Percentiles rank a stretch among this genome's conserved stretches.
Evolutionary conservation across 2,329 filamentous ascomycete genomes (phyloP).

Genomic region (Fusarium tjaetaba): DNA sequence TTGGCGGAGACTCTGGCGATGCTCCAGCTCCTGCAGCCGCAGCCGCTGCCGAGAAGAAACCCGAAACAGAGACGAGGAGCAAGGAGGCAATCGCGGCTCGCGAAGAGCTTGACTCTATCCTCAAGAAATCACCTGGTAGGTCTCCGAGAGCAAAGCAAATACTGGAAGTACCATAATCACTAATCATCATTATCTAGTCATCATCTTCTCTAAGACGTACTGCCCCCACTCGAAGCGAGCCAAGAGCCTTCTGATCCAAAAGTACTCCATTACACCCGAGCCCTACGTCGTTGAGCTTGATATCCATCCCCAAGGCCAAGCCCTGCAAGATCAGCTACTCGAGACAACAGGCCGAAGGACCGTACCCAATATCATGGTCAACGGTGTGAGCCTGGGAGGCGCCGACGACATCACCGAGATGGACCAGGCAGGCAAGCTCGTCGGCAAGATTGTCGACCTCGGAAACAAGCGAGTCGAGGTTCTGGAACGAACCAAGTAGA

Average conservation of each 20-base stretch:
- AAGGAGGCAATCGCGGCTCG: conserved; percentile 73
- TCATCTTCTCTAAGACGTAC: conserved; percentile 96
- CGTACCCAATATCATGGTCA: conserved; percentile 91
- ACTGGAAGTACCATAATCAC: not conserved
- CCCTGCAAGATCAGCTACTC: conserved; percentile 76
- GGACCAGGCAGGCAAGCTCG: conserved; percentile 72
- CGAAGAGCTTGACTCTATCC: conserved; percentile 76
- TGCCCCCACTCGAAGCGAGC: conserved; percentile 88
- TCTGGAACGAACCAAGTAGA: conserved; percentile 53
- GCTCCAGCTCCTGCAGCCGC: conserved; percentile 12
- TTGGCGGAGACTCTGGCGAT: conserved; percentile 23
- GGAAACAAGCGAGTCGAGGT: conserved; percentile 72
- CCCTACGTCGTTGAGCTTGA: conserved; percentile 94
- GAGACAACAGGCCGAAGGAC: conserved; percentile 83
- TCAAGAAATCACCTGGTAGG: conserved; percentile 86
- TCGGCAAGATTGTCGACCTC: conserved; percentile 76
- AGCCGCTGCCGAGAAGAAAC: conserved; percentile 40
- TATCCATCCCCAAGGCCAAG: conserved; percentile 75
- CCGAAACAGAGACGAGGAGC: conserved; percentile 65
- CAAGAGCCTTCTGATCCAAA: conserved; percentile 84
- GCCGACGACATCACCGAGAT: conserved; percentile 85
- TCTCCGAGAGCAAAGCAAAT: conserved; percentile 16
- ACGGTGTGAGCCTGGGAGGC: conserved; percentile 88
- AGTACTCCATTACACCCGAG: conserved; percentile 82
- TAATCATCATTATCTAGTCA: conserved; percentile 64